Conservation (phyloP, 768 basidiomycete genomes). For the Terana coerulea region DNA sequence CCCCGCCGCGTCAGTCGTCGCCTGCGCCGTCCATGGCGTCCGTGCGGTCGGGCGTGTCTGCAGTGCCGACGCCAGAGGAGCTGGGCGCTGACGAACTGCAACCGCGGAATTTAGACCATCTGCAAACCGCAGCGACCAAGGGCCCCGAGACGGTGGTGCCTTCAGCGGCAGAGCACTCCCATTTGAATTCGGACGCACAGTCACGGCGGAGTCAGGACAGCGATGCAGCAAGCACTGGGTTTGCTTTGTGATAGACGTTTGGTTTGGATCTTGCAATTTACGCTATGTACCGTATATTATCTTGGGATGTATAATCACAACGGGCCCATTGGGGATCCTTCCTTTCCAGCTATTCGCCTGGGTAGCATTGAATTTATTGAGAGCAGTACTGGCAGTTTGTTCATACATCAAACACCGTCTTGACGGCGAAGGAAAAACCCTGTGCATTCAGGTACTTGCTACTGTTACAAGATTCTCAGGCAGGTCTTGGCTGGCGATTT, state of each 20-base stretch:
- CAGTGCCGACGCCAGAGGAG: constrained; percentile 12
- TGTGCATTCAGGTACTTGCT: too few relatives aligned
- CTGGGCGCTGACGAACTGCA: constrained; percentile 14
- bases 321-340: too few relatives aligned
- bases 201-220: neutral
- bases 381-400: too few relatives aligned
- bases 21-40: constrained; percentile 16
- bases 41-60: constrained; percentile 8
- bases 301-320: too few relatives aligned
- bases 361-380: too few relatives aligned
- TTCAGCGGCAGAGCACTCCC: neutral
- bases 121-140: neutral
- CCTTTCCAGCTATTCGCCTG: too few relatives aligned
- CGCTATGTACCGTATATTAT: too few relatives aligned
- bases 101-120: constrained; percentile 19
- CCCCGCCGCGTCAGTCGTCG: constrained; percentile 15
- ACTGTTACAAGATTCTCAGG: too few relatives aligned
- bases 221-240: neutral
- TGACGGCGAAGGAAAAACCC: too few relatives aligned
- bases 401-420: too few relatives aligned
- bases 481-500: too few relatives aligned
- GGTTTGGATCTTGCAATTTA: too few relatives aligned
- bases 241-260: neutral
- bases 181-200: neutral
- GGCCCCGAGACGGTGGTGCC: neutral